Evolutionary conservation across 108 stramenopile genomes (phyloP).

Genomic region (Cyclotella choctawhatcheeana): DNA sequence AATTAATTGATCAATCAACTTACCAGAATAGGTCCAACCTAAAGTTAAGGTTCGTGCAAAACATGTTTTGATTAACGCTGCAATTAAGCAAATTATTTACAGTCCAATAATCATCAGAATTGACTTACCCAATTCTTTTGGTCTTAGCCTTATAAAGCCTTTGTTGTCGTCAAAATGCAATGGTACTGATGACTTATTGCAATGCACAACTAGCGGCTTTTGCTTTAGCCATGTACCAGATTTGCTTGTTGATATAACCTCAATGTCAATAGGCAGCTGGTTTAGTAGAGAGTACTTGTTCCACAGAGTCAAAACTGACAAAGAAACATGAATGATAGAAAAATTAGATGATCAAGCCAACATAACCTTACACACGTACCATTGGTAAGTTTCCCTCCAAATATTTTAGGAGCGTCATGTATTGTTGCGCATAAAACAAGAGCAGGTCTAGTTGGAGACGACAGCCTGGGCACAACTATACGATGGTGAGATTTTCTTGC

Average conservation of each 20-base stretch:
- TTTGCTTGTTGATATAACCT: slow-evolving; percentile 46
- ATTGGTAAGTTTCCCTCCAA: slow-evolving; percentile 59
- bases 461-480: slow-evolving; percentile 45
- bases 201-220: slow-evolving; percentile 34
- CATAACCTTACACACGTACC: slow-evolving; percentile 7
- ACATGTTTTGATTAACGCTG: too few species aligned
- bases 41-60: not conserved
- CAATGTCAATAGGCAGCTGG: slow-evolving; percentile 67
- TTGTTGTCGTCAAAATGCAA: slow-evolving; percentile 77
- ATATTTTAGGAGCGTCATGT: slow-evolving; percentile 50
- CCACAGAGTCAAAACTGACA: not conserved
- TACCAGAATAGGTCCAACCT: slow-evolving; percentile 5
- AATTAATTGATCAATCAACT: not conserved
- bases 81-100: not conserved
- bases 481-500: slow-evolving; percentile 29
- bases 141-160: slow-evolving; percentile 54
- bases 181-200: slow-evolving; percentile 39
- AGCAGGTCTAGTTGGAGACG: slow-evolving; percentile 33
- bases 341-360: too few species aligned
- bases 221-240: slow-evolving; percentile 3
- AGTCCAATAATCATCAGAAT: too few species aligned
- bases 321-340: not conserved
- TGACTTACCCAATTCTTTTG: slow-evolving; percentile 54
- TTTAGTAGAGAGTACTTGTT: slow-evolving; percentile 50
- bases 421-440: slow-evolving; percentile 55